Conservation (phyloP, 129 eudicot genomes). For the Arctium minus region DNA sequence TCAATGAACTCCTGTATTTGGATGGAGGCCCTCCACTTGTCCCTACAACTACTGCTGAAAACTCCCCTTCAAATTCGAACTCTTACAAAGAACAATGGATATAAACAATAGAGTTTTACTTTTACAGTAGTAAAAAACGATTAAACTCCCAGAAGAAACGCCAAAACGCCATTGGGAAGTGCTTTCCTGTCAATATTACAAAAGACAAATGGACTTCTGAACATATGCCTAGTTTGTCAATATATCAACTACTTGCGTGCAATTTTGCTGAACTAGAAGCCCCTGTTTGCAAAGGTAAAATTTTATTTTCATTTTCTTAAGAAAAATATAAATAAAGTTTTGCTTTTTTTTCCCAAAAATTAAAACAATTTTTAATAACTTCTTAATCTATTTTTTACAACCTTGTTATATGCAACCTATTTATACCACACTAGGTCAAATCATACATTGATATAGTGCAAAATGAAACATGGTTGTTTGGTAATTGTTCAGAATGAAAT, state of each 20-base stretch:
- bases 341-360: neutral
- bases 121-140: constrained; percentile 11
- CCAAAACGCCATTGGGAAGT: constrained; percentile 64
- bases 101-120: neutral
- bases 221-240: constrained; percentile 34
- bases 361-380: too few relatives aligned
- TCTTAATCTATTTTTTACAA: too few relatives aligned
- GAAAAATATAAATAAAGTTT: neutral
- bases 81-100: neutral
- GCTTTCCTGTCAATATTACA: constrained; percentile 60
- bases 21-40: neutral
- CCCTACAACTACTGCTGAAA: neutral
- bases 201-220: constrained; percentile 40
- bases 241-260: constrained; percentile 19
- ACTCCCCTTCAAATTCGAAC: neutral
- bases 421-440: too few relatives aligned
- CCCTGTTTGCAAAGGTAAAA: constrained; percentile 29
- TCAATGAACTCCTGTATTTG: constrained; percentile 8
- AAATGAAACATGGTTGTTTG: too few relatives aligned
- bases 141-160: constrained; percentile 47
- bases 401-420: too few relatives aligned
- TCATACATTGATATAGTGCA: too few relatives aligned
- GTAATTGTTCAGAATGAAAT: too few relatives aligned
- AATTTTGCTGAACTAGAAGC: constrained; percentile 15
- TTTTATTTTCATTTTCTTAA: neutral